Conservation (phyloP, 441 rosid genomes). For the Gossypium davidsonii region DNA sequence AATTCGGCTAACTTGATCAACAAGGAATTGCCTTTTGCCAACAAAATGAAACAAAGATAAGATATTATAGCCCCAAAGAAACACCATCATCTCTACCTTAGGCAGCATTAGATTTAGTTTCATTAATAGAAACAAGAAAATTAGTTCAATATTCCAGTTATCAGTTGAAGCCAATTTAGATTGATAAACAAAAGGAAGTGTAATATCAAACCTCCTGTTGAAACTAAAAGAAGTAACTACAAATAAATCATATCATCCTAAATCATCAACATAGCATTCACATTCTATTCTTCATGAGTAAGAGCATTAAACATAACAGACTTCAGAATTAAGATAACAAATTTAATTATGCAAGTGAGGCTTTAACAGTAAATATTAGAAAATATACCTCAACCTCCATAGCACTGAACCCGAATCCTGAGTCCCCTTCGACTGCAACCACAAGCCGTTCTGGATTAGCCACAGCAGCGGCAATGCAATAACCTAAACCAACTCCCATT, state of each 20-base stretch:
- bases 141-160: neutral
- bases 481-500: slow-evolving; percentile 96
- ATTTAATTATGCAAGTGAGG: slow-evolving; percentile 5
- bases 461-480: slow-evolving; percentile 91
- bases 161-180: neutral
- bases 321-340: neutral
- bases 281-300: neutral
- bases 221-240: neutral
- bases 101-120: neutral
- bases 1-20: neutral
- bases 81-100: neutral
- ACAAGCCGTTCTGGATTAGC: slow-evolving; percentile 79
- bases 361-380: neutral
- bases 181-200: neutral
- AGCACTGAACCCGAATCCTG: slow-evolving; percentile 92
- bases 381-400: slow-evolving; percentile 90
- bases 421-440: slow-evolving; percentile 96
- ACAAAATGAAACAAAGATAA: neutral
- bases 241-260: neutral
- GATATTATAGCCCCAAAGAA: neutral
- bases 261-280: neutral
- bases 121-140: neutral
- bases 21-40: neutral
- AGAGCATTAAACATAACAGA: neutral
- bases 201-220: neutral